These are phyloP conservation scores for Neonectria ditissima DNA, from an alignment of 2,329 filamentous ascomycete genomes.

Conservation along the genomic window DNA sequence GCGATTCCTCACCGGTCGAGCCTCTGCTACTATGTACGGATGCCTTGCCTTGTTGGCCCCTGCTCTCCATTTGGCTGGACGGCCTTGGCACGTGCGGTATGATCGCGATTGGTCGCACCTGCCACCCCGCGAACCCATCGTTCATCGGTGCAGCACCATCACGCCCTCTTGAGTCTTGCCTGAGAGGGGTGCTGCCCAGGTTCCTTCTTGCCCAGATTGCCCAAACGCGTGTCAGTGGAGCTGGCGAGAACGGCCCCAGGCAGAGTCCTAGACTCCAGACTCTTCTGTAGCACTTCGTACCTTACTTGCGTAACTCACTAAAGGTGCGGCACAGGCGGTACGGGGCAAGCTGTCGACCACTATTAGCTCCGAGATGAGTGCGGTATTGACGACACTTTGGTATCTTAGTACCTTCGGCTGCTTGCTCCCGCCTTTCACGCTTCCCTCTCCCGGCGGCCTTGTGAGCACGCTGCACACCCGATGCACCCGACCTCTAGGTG, in stretches of 20 bases:
- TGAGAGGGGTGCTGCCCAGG: too few relatives aligned
- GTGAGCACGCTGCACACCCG: neutral
- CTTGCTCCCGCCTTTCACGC: neutral
- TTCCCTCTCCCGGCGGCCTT: neutral
- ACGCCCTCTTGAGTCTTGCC: neutral
- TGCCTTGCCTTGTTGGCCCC: slow-evolving; percentile 33
- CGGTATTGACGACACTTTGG: neutral
- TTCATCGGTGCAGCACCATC: slow-evolving; percentile 1
- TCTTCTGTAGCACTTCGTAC: too few relatives aligned
- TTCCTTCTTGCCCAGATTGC: neutral
- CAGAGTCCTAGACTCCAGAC: neutral
- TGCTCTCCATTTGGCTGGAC: slow-evolving; percentile 15
- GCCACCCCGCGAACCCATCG: slow-evolving; percentile 18
- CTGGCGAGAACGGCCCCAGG: neutral
- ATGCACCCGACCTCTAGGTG: neutral
- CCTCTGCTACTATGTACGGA: slow-evolving; percentile 18
- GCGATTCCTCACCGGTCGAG: slow-evolving; percentile 41
- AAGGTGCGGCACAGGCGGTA: too few relatives aligned
- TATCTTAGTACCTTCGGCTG: neutral
- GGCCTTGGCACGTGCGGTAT: slow-evolving; percentile 24
- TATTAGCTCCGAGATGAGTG: neutral
- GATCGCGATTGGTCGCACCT: slow-evolving; percentile 15
- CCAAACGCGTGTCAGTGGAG: neutral
- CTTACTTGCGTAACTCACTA: too few relatives aligned
- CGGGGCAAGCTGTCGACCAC: neutral